A percentile compares a stretch with the other conserved stretches of the same genome.
These are phyloP conservation scores for Cladochytrium replicatum DNA, from an alignment of 192 early-diverging fungal species.

Conservation along the genomic window DNA sequence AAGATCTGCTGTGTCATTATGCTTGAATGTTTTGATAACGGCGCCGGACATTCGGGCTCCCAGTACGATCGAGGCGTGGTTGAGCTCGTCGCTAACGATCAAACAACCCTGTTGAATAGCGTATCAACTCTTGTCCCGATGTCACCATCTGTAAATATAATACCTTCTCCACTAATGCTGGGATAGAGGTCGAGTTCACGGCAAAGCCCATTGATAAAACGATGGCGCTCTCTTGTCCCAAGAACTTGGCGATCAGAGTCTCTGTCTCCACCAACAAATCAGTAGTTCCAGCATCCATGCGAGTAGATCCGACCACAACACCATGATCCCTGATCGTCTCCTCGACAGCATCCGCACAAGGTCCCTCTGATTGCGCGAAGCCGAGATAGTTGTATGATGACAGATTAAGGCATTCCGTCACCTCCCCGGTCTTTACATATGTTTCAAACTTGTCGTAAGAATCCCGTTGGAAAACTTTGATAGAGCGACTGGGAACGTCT, in stretches of 20 bases:
- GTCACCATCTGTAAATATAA: neutral
- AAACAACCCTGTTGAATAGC: constrained; percentile 57
- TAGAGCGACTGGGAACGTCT: constrained; percentile 77
- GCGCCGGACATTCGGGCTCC: constrained; percentile 86
- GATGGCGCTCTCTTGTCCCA: constrained; percentile 78
- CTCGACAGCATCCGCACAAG: constrained; percentile 92
- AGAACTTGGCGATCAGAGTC: constrained; percentile 75
- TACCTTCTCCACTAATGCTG: constrained; percentile 61
- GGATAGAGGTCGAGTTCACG: constrained; percentile 90
- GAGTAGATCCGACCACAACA: constrained; percentile 50
- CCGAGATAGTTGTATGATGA: constrained; percentile 98
- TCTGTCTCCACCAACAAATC: constrained; percentile 71
- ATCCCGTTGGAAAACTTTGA: constrained; percentile 78
- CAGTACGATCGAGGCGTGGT: constrained; percentile 89
- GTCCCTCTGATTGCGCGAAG: constrained; percentile 85
- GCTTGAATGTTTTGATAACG: constrained; percentile 83
- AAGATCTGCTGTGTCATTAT: constrained; percentile 75
- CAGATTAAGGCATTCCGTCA: constrained; percentile 76
- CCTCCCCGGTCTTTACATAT: constrained; percentile 59
- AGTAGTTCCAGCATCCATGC: constrained; percentile 64
- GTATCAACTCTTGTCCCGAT: neutral
- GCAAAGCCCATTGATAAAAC: constrained; percentile 94
- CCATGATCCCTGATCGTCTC: constrained; percentile 62
- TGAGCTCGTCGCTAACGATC: constrained; percentile 91
- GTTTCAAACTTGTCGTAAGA: constrained; percentile 50